These are phyloP conservation scores for Akebia trifoliata DNA, from an alignment of 164 flowering plant species.

Conservation along the genomic window DNA sequence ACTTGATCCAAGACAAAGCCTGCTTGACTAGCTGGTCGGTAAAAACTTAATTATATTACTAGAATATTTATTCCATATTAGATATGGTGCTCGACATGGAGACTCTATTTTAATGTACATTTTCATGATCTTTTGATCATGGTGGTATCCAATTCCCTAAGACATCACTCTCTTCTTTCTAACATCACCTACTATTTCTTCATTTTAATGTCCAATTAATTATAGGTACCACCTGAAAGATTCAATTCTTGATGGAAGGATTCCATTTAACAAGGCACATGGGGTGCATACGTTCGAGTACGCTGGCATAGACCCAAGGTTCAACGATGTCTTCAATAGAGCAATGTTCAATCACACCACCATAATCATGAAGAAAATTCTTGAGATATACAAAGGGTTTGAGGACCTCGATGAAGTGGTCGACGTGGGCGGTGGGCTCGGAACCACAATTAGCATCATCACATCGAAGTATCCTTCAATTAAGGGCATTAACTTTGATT, in stretches of 20 bases:
- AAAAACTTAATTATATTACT: no score
- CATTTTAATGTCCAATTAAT: not conserved
- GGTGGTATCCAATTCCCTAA: no score
- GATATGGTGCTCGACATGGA: no score
- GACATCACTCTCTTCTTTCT: no score
- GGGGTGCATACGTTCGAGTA: slow-evolving; percentile 43
- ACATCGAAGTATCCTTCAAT: slow-evolving; percentile 20
- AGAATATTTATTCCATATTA: no score
- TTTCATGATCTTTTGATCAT: no score
- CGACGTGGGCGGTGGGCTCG: slow-evolving; percentile 31
- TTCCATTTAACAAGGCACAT: slow-evolving; percentile 70
- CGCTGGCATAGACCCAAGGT: slow-evolving; percentile 17
- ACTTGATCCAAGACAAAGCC: slow-evolving; percentile 74
- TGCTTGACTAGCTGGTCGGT: slow-evolving; percentile 84
- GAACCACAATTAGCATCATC: slow-evolving; percentile 19
- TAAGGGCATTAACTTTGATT: slow-evolving; percentile 27
- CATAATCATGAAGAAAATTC: slow-evolving; percentile 21
- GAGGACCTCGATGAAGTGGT: slow-evolving; percentile 23
- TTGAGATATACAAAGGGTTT: slow-evolving; percentile 27
- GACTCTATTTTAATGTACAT: no score
- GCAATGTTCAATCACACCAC: slow-evolving; percentile 23
- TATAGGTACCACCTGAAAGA: slow-evolving; percentile 71
- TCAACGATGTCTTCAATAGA: slow-evolving; percentile 24
- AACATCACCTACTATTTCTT: no score
- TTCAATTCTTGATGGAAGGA: slow-evolving; percentile 75